phyloP scores from a whole-genome alignment of 2,329 filamentous ascomycete species.

The Hypoxylon sp. region DNA sequence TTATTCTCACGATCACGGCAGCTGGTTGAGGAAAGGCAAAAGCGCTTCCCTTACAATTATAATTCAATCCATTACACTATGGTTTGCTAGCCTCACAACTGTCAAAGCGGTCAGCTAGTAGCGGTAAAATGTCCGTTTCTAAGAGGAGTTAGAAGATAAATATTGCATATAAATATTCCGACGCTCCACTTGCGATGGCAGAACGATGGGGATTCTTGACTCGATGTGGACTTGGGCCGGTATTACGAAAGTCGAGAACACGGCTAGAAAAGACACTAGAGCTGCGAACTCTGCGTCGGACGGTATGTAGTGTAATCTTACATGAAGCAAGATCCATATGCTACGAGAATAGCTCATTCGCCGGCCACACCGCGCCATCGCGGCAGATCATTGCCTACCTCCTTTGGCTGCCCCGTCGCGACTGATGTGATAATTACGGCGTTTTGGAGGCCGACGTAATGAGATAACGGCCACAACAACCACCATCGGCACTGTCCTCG shows the following conservation, averaged over 20 bases:
- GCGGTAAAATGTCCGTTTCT: conserved; percentile 32
- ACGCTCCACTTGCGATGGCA: conserved; percentile 34
- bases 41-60: conserved; percentile 4
- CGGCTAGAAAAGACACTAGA: conserved; percentile 23
- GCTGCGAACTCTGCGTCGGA: conserved; percentile 37
- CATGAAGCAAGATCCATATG: conserved; percentile 41
- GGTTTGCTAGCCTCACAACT: conserved; percentile 19
- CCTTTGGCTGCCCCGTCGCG: conserved; percentile 21
- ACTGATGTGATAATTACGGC: conserved; percentile 25
- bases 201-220: conserved; percentile 20
- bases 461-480: conserved; percentile 6
- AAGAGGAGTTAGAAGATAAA: conserved; percentile 18
- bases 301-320: conserved; percentile 40
- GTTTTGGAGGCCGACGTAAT: conserved; percentile 13
- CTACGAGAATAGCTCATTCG: conserved; percentile 32
- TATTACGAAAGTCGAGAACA: conserved; percentile 16
- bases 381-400: conserved; percentile 24
- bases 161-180: conserved; percentile 39
- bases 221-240: conserved; percentile 30
- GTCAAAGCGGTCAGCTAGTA: conserved; percentile 36
- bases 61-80: conserved; percentile 26
- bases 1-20: conserved; percentile 2
- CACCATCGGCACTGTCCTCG: conserved; percentile 12
- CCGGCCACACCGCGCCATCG: conserved; percentile 3
- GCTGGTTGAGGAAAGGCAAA: conserved; percentile 2